A percentile compares a stretch with the other conserved stretches of the same genome.
Evolutionary conservation across 805 yeast species (phyloP).

Genomic region (Suhomyces kilbournensis): DNA sequence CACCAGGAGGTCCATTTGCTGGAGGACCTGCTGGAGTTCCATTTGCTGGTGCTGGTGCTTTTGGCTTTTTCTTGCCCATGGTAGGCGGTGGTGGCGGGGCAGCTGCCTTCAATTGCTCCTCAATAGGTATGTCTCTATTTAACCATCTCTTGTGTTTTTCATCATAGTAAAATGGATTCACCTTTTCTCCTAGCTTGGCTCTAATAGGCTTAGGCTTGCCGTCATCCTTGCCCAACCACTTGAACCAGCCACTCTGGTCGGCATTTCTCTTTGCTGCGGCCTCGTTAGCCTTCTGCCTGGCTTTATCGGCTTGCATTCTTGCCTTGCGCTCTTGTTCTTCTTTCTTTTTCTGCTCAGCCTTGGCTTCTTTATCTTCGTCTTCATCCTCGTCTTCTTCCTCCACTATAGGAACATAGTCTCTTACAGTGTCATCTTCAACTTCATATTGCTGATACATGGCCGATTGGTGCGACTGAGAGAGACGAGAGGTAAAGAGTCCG

Average conservation of each 20-base stretch:
- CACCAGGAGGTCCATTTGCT: slow-evolving; percentile 6
- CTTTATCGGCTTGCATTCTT: slow-evolving; percentile 29
- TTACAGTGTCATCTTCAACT: slow-evolving; percentile 43
- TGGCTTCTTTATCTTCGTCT: slow-evolving; percentile 28
- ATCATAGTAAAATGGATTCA: slow-evolving; percentile 69
- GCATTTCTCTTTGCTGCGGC: slow-evolving; percentile 9
- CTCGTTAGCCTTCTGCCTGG: slow-evolving; percentile 22
- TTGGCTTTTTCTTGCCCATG: slow-evolving; percentile 24
- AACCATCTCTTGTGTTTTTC: slow-evolving; percentile 87
- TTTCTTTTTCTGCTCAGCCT: slow-evolving; percentile 12
- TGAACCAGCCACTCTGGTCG: slow-evolving; percentile 51
- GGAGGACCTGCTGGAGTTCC: slow-evolving; percentile 9
- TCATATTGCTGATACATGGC: slow-evolving; percentile 44
- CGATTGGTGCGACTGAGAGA: slow-evolving; percentile 44
- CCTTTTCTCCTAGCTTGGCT: slow-evolving; percentile 81
- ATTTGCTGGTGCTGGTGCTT: slow-evolving; percentile 6
- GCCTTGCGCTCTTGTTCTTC: slow-evolving; percentile 17
- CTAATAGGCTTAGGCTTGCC: slow-evolving; percentile 72
- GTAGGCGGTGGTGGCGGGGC: slow-evolving; percentile 70
- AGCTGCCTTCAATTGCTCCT: slow-evolving; percentile 53
- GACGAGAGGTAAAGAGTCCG: slow-evolving; percentile 37
- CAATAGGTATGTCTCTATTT: slow-evolving; percentile 62
- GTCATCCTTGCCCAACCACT: slow-evolving; percentile 43
- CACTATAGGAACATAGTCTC: slow-evolving; percentile 39
- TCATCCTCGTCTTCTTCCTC: slow-evolving; percentile 49